Conservation (phyloP, 164 flowering plant species). For the Paratinospora sagittata region DNA sequence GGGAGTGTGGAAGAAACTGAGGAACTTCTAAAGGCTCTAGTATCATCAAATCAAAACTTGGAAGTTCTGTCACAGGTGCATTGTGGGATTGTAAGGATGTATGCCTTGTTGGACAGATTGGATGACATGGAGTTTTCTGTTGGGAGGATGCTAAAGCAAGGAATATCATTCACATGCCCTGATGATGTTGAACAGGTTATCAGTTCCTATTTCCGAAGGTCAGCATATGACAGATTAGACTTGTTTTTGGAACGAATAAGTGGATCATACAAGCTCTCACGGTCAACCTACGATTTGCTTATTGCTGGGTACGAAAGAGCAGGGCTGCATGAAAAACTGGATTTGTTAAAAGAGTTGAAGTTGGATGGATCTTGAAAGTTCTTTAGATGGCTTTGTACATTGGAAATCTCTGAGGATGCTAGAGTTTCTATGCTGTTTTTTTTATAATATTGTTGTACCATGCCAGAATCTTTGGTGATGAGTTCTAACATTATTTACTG, state of each 20-base stretch:
- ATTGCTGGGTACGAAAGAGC: slow-evolving; percentile 45
- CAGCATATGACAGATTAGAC: slow-evolving; percentile 48
- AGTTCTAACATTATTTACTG: no score
- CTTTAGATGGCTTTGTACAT: background rate
- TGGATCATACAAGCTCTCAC: slow-evolving; percentile 27
- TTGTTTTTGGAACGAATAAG: slow-evolving; percentile 37
- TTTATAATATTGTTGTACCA: no score
- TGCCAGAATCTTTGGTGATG: no score
- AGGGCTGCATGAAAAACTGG: slow-evolving; percentile 31
- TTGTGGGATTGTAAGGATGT: slow-evolving; percentile 32
- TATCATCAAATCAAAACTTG: slow-evolving; percentile 11
- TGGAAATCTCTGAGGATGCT: no score
- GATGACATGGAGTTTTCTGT: slow-evolving; percentile 46
- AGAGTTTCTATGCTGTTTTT: no score
- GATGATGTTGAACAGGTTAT: slow-evolving; percentile 46
- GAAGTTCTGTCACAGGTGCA: slow-evolving; percentile 28
- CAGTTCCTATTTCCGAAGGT: slow-evolving; percentile 37
- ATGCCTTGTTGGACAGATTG: slow-evolving; percentile 37
- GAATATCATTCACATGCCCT: slow-evolving; percentile 27
- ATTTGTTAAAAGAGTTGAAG: slow-evolving; percentile 28
- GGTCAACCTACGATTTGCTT: slow-evolving; percentile 40
- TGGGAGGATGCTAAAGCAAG: slow-evolving; percentile 48
- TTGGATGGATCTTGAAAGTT: slow-evolving; percentile 17
- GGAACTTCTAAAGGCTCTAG: slow-evolving; percentile 26
- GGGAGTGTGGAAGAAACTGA: slow-evolving; percentile 37